Conservation (phyloP, 441 rosid genomes). For the Arabidopsis hybrid region DNA sequence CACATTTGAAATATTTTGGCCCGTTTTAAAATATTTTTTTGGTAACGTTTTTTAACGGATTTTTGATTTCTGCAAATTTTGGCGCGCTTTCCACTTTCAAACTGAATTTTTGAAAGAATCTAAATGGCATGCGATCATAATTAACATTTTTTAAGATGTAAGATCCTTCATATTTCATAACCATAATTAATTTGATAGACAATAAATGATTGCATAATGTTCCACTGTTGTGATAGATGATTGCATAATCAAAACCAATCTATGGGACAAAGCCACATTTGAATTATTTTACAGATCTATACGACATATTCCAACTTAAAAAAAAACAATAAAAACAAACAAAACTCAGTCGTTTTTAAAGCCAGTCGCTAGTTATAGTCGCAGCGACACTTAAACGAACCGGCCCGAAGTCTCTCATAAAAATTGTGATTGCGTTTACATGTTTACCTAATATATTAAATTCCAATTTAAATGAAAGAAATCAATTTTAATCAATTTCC, state of each 20-base stretch:
- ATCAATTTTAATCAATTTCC: no score
- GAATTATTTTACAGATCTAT: no score
- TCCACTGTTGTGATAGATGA: no score
- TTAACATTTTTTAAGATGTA: neutral
- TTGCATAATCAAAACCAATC: no score
- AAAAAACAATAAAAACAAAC: no score
- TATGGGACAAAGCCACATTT: no score
- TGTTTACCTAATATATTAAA: neutral
- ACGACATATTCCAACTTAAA: no score
- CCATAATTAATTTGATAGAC: neutral
- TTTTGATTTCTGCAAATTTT: neutral
- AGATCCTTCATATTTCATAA: neutral
- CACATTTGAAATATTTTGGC: neutral
- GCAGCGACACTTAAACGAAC: no score
- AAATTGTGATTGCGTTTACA: neutral
- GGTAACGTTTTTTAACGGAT: neutral
- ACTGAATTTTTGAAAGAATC: neutral
- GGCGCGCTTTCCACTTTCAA: neutral
- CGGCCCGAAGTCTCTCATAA: neutral
- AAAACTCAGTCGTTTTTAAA: no score
- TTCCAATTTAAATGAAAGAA: no score
- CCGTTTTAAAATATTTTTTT: neutral
- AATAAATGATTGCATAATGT: no score
- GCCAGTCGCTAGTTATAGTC: no score
- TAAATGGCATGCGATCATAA: neutral